A percentile compares a stretch with the other conserved stretches of the same genome.
These are phyloP conservation scores for Pythium grandisporangium DNA, from an alignment of 352 stramenopile species.

Conservation along the genomic window DNA sequence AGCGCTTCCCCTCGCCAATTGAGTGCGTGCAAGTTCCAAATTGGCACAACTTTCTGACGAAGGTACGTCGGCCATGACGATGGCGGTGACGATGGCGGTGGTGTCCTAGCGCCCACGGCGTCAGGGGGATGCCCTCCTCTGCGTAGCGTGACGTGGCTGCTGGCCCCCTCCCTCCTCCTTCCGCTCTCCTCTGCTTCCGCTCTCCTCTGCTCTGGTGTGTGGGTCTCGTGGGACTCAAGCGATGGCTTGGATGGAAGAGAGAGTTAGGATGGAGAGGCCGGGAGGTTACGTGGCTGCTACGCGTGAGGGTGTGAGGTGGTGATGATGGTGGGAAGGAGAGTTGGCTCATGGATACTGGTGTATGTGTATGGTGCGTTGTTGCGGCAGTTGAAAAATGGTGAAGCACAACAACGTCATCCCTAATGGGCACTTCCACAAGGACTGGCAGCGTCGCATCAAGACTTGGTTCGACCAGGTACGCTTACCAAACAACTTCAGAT, in stretches of 20 bases:
- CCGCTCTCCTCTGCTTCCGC: no score
- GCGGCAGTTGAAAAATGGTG: slow-evolving; percentile 86
- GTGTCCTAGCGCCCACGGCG: no score
- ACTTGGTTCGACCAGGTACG: slow-evolving; percentile 94
- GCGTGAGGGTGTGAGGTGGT: no score
- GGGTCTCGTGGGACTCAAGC: not conserved
- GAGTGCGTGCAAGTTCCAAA: slow-evolving; percentile 78
- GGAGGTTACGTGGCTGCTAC: not conserved
- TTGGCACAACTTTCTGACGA: slow-evolving; percentile 85
- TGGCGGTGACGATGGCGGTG: no score
- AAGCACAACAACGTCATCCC: slow-evolving; percentile 99
- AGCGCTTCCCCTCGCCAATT: slow-evolving; percentile 27
- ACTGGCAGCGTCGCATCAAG: slow-evolving; percentile 97
- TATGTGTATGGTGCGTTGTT: slow-evolving; percentile 2
- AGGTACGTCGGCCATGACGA: slow-evolving; percentile 54
- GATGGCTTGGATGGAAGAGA: not conserved
- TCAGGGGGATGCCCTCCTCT: no score
- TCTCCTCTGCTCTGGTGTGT: no score
- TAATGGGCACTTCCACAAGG: slow-evolving; percentile 99
- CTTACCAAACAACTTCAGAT: no score
- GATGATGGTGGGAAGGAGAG: not conserved
- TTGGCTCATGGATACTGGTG: no score
- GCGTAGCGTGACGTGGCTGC: slow-evolving; percentile 7
- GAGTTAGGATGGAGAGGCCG: not conserved
- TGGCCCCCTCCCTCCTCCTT: no score